Base-by-base conservation (phyloP, 306 rosid species). In the Vigna angularis region DNA sequence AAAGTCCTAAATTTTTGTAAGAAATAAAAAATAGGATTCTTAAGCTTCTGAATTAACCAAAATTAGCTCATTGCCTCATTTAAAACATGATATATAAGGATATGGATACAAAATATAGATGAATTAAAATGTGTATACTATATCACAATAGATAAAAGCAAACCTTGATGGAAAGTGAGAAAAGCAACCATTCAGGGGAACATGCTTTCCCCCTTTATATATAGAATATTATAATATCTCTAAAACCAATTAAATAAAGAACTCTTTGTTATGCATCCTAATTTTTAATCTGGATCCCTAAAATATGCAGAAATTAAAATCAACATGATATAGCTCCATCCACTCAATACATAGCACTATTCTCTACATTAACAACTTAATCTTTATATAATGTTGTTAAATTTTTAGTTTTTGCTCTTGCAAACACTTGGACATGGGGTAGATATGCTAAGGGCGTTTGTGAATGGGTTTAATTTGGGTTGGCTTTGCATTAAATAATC, bases 111-210 rank as follows among this genome's bases (percentile, higher is more conserved):
- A 44, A 50, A 40, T 36, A 69, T 30, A 8, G 6, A 56, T 58
- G 75, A 74, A 58, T 14, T 49, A 57, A 58, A 67, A 24, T 74
- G 49, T n/a, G 38, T 22, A 36, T 72, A 66, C 52, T 45, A 57
- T 22, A 68, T 65, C 62, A 51, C 11, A 42, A 40, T 15, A 18
- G 3, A 30, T 59, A 75, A 71, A 36, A 59, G 61, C 24, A 61
- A 74, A 55, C 24, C 55, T 62, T 22, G 65, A 49, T 26, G 20
- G 66, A 58, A 68, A 56, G 50, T 68, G 51, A 57, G 40, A 68
- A 58, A 42, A 75, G 20, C 20, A 24, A 51, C 58, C 66, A 24
- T 36, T 12, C 3, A 4, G 51, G 40, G 14, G 24, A 6, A 70
- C 49, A 58, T 17, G 51, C n/a, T 9, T 17, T 40, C 55, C 28